Conservation (phyloP, 2,329 filamentous ascomycete genomes). For the Pseudopithomyces maydicus region DNA sequence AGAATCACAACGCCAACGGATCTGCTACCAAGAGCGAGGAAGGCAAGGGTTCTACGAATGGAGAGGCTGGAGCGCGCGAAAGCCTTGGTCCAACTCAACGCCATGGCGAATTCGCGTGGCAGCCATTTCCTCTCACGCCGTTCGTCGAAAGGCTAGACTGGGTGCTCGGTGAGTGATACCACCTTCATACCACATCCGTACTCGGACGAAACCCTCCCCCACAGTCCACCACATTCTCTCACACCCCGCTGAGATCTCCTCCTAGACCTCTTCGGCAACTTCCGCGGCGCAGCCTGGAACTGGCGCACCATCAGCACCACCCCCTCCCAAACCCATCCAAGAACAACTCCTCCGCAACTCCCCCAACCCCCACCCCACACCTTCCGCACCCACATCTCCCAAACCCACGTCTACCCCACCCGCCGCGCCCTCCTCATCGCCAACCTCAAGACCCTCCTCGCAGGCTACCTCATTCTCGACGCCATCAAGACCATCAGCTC, state of each 20-base stretch:
- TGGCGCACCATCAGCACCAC: constrained; percentile 58
- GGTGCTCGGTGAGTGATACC: constrained; percentile 48
- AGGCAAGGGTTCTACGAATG: constrained; percentile 4
- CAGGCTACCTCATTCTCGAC: constrained; percentile 72
- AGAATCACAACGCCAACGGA: background rate
- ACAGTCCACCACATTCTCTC: background rate
- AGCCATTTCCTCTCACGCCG: constrained; percentile 54
- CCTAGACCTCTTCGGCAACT: constrained; percentile 58
- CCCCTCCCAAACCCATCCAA: constrained; percentile 49
- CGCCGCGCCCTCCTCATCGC: constrained; percentile 39
- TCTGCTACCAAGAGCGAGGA: background rate
- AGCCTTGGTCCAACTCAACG: constrained; percentile 33
- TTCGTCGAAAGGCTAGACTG: constrained; percentile 62
- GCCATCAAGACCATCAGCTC: constrained; percentile 70
- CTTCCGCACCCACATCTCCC: constrained; percentile 32
- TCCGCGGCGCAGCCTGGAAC: constrained; percentile 66
- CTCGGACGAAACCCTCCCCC: background rate
- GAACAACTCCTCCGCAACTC: constrained; percentile 41
- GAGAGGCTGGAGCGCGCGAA: constrained; percentile 14
- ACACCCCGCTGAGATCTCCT: background rate
- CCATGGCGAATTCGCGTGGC: constrained; percentile 55
- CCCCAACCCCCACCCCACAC: constrained; percentile 23
- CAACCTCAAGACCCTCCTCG: constrained; percentile 49
- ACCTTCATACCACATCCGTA: background rate
- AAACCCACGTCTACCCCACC: constrained; percentile 44